A percentile compares a stretch with the other conserved stretches of the same genome.
Evolutionary conservation across 768 basidiomycete species (phyloP).

Genomic region (Lentinula sp.): DNA sequence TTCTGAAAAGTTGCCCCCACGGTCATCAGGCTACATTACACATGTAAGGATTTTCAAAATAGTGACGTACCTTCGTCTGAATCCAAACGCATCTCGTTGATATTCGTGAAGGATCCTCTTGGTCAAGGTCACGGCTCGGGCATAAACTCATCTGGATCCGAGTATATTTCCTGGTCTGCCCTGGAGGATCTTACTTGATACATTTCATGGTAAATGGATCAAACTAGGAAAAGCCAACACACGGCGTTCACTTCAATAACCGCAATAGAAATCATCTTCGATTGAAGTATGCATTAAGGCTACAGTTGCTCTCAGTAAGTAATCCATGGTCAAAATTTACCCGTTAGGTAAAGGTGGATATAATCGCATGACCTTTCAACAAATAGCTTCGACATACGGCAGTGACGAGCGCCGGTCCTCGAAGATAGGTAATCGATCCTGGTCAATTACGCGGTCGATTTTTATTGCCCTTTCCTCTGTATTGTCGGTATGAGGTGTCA

Average conservation of each 20-base stretch:
- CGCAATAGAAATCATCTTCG: slow-evolving; percentile 14
- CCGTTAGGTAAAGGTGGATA: neutral
- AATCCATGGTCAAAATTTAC: neutral
- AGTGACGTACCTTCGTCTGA: neutral
- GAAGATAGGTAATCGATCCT: neutral
- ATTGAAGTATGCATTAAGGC: slow-evolving; percentile 10
- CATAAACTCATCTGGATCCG: slow-evolving; percentile 15
- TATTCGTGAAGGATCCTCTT: neutral
- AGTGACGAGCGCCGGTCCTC: neutral
- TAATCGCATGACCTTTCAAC: neutral
- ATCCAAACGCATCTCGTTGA: neutral
- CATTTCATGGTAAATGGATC: no score
- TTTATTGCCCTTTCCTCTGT: neutral
- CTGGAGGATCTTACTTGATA: neutral
- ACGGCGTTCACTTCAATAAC: neutral
- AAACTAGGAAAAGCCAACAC: no score
- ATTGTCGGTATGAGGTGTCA: neutral
- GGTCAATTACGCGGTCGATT: neutral
- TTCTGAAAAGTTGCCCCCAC: slow-evolving; percentile 3
- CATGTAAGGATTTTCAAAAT: no score
- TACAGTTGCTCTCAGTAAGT: neutral
- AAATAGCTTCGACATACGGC: slow-evolving; percentile 3
- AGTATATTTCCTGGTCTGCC: neutral
- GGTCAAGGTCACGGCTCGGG: neutral
- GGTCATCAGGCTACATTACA: no score